Percentiles rank a stretch among this genome's conserved stretches.
Conservation (phyloP, 345 rosid genomes). For the Tarenaya hassleriana region DNA sequence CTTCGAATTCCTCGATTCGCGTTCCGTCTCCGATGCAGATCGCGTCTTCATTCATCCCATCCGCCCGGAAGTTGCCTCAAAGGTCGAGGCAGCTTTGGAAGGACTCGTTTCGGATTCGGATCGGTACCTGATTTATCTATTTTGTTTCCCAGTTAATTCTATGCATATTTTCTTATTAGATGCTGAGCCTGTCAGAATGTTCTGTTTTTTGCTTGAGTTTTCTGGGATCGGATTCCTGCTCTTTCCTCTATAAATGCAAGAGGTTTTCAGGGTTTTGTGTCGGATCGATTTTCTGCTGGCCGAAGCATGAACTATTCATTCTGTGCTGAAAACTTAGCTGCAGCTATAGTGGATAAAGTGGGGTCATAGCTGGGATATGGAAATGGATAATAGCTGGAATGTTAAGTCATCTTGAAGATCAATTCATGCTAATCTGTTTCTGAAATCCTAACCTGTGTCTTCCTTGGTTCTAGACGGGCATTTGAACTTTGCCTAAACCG, state of each 20-base stretch:
- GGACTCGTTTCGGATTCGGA: slow-evolving; percentile 65
- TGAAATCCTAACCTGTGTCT: slow-evolving; percentile 19
- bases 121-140: slow-evolving; percentile 38
- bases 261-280: neutral
- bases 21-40: slow-evolving; percentile 46
- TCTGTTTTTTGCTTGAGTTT: slow-evolving; percentile 11
- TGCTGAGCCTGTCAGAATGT: neutral
- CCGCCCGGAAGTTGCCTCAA: slow-evolving; percentile 56
- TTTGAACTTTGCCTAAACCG: slow-evolving; percentile 68
- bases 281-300: neutral
- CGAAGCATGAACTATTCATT: neutral
- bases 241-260: neutral
- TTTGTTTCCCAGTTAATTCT: neutral
- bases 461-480: slow-evolving; percentile 44
- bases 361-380: neutral
- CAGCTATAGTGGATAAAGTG: too few species aligned
- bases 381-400: neutral
- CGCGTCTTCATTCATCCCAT: slow-evolving; percentile 57
- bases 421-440: slow-evolving; percentile 10
- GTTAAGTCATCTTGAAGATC: slow-evolving; percentile 3
- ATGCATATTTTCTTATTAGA: neutral
- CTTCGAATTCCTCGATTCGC: slow-evolving; percentile 85
- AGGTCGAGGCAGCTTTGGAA: slow-evolving; percentile 52
- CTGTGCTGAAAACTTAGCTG: too few species aligned
- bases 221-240: slow-evolving; percentile 1